Evolutionary conservation across 345 rosid genomes (phyloP), one percentile per base, ranked within the genome.

Genomic region (Lenwebbia sp.): DNA sequence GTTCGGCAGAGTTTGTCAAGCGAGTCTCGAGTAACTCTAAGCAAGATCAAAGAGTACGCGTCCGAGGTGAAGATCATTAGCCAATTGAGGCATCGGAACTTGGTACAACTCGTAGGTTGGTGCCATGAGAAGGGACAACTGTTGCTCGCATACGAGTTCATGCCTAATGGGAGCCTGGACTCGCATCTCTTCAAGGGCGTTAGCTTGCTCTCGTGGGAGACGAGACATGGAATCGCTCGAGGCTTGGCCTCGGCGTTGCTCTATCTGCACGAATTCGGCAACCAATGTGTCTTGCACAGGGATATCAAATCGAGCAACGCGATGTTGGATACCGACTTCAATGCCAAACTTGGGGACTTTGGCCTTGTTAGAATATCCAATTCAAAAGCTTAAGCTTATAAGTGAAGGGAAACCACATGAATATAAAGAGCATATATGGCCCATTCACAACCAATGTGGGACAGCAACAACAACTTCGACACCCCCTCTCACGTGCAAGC

Each of bases 281-380:
- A 91, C 5, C 87, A 56, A 10, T 54, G 87, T 25, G 87, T 88
- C 54, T 62, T 91, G 13, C 91, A 88, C 54, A 56, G 88, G 1
- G 90, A 88, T 49, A 88, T 88, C 75, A 91, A 89, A 60, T 84
- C 88, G 2, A 89, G 88, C 83, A 89, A 91, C 25, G 5, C 88
- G 54, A 57, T 87, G 87, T 23, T 91, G 82, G 90, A 88, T 85
- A 85, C 86, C 6, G 15, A 51, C 19, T 88, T 87, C 28, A 82
- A 88, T 37, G 87, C 92, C 4, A 90, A 89, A 85, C 89, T 88
- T 1, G 89, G 91, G 15, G 92, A 91, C 82, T 89, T 91, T 28
- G 90, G 92, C n/a, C n/a, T n/a, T n/a, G n/a, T n/a, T n/a, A n/a
- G n/a, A n/a, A n/a, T n/a, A n/a, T n/a, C n/a, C n/a, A n/a, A n/a